Conservation (phyloP, 192 early-diverging fungal species). For the Coemansia sp. region DNA sequence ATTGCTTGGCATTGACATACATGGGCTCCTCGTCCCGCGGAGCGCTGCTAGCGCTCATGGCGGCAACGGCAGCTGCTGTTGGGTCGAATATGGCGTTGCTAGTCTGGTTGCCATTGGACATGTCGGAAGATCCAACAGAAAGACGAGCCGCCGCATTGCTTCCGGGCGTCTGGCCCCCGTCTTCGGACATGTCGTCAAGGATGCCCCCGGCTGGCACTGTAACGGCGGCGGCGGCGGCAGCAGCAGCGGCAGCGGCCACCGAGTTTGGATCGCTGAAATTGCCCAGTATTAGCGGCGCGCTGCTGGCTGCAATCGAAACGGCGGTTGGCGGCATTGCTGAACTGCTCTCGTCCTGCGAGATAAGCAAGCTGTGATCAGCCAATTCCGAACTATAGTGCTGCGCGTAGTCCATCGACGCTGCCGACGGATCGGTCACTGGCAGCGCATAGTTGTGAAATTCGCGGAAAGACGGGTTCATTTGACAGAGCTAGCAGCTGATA, state of each 20-base stretch:
- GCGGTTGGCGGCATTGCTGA: conserved; percentile 23
- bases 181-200: conserved; percentile 29
- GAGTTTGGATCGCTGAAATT: conserved; percentile 37
- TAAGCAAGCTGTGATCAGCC: conserved; percentile 38
- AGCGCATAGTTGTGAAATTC: conserved; percentile 53
- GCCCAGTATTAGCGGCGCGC: conserved; percentile 34
- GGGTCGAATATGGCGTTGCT: conserved; percentile 34
- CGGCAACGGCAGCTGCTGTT: conserved; percentile 47
- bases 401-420: conserved; percentile 40
- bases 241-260: conserved; percentile 41
- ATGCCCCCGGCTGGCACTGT: conserved; percentile 9
- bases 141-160: conserved; percentile 24
- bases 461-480: conserved; percentile 50
- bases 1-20: conserved; percentile 99
- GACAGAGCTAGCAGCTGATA: neutral
- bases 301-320: conserved; percentile 24
- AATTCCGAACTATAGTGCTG: conserved; percentile 49
- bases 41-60: conserved; percentile 42
- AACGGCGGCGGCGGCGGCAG: conserved; percentile 25
- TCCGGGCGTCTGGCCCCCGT: conserved; percentile 18
- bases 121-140: conserved; percentile 14
- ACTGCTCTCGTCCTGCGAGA: conserved; percentile 37
- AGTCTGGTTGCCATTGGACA: conserved; percentile 9
- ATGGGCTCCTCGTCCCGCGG: conserved; percentile 79
- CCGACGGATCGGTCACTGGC: conserved; percentile 40